These are phyloP conservation scores for Ensete glaucum DNA, from an alignment of 176 grass and related monocot genomes.

Conservation along the genomic window DNA sequence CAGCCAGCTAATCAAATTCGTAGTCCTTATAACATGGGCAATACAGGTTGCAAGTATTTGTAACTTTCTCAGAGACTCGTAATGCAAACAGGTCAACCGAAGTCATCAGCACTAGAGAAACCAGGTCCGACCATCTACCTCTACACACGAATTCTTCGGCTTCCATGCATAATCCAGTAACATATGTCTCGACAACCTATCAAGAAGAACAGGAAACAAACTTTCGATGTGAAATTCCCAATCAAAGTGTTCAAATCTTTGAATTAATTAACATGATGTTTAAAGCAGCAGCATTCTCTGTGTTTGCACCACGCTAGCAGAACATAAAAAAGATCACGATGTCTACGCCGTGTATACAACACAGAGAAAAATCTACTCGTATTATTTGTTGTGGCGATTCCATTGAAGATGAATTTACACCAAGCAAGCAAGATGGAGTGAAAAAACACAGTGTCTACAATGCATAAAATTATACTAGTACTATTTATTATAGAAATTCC, in stretches of 20 bases:
- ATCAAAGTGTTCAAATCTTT: no score
- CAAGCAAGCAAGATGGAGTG: no score
- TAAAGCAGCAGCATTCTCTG: no score
- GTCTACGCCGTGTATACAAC: no score
- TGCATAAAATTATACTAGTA: no score
- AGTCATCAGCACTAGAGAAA: conserved; percentile 64
- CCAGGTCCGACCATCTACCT: conserved; percentile 66
- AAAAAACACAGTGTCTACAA: no score
- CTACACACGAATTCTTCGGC: conserved; percentile 57
- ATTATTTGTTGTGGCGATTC: no score
- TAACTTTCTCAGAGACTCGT: conserved; percentile 55
- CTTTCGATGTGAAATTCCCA: not conserved
- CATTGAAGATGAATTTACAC: no score
- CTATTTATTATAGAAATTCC: no score
- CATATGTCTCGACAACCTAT: conserved; percentile 61
- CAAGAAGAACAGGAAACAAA: not conserved
- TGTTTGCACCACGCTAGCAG: not conserved
- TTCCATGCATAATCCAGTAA: conserved; percentile 56
- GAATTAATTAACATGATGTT: no score
- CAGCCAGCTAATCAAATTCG: not conserved
- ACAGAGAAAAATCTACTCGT: no score
- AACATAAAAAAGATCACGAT: not conserved
- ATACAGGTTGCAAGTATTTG: not conserved
- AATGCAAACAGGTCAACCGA: conserved; percentile 53
- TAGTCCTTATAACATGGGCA: not conserved